Conservation (phyloP, 1,284 basidiomycete genomes). For the Pisolithus thermaeus region DNA sequence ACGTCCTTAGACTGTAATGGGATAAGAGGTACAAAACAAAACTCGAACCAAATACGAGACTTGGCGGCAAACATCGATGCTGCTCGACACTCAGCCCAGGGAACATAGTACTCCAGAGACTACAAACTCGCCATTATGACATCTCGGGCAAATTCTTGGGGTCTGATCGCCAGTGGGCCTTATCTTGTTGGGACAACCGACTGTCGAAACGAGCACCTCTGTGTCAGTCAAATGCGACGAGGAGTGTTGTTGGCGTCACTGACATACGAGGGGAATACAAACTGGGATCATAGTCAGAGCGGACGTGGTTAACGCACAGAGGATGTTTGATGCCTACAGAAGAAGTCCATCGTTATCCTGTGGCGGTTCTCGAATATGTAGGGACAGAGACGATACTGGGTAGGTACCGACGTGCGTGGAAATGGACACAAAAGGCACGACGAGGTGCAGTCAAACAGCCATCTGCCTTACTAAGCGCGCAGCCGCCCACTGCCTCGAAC, state of each 20-base stretch:
- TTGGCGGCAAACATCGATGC: constrained; percentile 40
- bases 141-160: constrained; percentile 43
- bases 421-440: too few relatives aligned
- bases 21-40: constrained; percentile 47
- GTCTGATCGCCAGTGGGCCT: constrained; percentile 35
- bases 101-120: neutral
- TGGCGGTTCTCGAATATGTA: too few relatives aligned
- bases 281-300: constrained; percentile 27
- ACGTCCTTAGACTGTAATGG: constrained; percentile 40
- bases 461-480: too few relatives aligned
- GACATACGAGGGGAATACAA: constrained; percentile 44
- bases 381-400: too few relatives aligned
- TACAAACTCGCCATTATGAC: constrained; percentile 38
- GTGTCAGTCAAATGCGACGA: constrained; percentile 15
- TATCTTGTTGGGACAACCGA: constrained; percentile 44
- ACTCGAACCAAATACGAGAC: constrained; percentile 46
- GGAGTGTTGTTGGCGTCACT: constrained; percentile 17
- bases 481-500: too few relatives aligned
- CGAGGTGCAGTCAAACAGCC: too few relatives aligned
- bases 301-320: too few relatives aligned
- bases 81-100: neutral
- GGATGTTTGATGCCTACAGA: constrained; percentile 20
- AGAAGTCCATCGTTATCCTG: constrained; percentile 23
- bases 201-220: constrained; percentile 22
- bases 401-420: too few relatives aligned